Conservation (phyloP, 2,329 filamentous ascomycete genomes). For the Colletotrichum orbiculare region DNA sequence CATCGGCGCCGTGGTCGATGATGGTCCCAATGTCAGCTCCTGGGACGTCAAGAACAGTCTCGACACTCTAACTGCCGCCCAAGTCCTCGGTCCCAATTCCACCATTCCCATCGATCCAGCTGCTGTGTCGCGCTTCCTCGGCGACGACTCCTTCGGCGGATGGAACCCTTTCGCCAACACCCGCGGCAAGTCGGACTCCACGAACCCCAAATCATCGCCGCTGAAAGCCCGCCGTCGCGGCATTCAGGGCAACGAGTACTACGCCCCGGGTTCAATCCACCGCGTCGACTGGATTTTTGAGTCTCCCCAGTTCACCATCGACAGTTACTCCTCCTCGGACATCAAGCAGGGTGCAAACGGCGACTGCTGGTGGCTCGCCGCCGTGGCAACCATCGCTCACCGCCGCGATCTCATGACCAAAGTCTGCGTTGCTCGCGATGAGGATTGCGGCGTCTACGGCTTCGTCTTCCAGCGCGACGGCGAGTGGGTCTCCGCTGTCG, state of each 20-base stretch:
- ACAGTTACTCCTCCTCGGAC: conserved; percentile 53
- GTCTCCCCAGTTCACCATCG: conserved; percentile 52
- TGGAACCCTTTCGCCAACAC: conserved; percentile 8
- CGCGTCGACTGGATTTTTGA: conserved; percentile 57
- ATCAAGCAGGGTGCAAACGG: conserved; percentile 63
- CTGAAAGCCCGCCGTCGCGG: conserved; percentile 17
- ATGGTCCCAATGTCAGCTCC: conserved; percentile 32
- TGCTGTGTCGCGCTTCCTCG: conserved; percentile 38
- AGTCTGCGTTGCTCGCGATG: conserved; percentile 74
- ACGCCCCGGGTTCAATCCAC: conserved; percentile 52
- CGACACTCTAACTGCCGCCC: conserved; percentile 38
- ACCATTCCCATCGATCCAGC: conserved; percentile 38
- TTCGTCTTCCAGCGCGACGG: conserved; percentile 79
- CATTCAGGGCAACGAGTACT: conserved; percentile 35
- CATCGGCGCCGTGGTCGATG: conserved; percentile 20
- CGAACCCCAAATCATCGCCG: background rate
- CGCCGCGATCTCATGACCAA: conserved; percentile 72
- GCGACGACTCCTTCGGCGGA: conserved; percentile 3
- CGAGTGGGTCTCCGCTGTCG: conserved; percentile 77
- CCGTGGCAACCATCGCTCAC: conserved; percentile 75
- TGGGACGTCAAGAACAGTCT: conserved; percentile 41
- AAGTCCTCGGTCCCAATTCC: conserved; percentile 38
- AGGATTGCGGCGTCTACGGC: conserved; percentile 77
- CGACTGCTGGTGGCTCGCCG: conserved; percentile 80
- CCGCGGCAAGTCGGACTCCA: background rate